Conservation (phyloP, 805 yeast species). For the Lachancea lanzarotensis region DNA sequence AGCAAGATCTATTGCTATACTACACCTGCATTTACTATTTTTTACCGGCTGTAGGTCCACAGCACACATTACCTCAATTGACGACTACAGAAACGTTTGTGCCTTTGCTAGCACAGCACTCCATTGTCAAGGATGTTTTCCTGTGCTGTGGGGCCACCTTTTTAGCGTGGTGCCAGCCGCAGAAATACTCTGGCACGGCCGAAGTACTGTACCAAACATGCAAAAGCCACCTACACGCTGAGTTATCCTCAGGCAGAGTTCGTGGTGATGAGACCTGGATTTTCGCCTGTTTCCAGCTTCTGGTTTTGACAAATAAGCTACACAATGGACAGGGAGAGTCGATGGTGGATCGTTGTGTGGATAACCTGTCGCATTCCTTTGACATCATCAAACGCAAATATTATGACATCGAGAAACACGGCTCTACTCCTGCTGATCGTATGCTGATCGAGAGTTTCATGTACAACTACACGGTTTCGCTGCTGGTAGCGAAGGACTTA, state of each 20-base stretch:
- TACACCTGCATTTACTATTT: slow-evolving; percentile 17
- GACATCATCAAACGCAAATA: slow-evolving; percentile 15
- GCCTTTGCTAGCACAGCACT: slow-evolving; percentile 14
- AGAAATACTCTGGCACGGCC: slow-evolving; percentile 12
- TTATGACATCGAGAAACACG: slow-evolving; percentile 5
- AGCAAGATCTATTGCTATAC: slow-evolving; percentile 14
- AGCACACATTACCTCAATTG: slow-evolving; percentile 16
- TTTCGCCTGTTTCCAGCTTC: slow-evolving; percentile 16
- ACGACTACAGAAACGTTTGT: slow-evolving; percentile 17
- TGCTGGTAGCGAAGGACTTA: slow-evolving; percentile 14
- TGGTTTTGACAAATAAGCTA: slow-evolving; percentile 16
- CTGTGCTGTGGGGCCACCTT: slow-evolving; percentile 20
- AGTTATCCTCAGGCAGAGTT: slow-evolving; percentile 7
- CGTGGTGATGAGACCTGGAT: slow-evolving; percentile 19
- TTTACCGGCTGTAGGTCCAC: slow-evolving; percentile 19
- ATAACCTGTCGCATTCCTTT: slow-evolving; percentile 16
- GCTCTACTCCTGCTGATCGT: slow-evolving; percentile 16
- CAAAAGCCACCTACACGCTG: slow-evolving; percentile 9
- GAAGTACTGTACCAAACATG: slow-evolving; percentile 16
- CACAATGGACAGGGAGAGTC: slow-evolving; percentile 14
- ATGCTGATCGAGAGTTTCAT: slow-evolving; percentile 19
- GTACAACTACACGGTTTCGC: slow-evolving; percentile 19
- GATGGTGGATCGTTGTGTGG: slow-evolving; percentile 17
- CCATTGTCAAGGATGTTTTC: slow-evolving; percentile 15
- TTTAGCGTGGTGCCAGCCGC: slow-evolving; percentile 19